phyloP scores from a whole-genome alignment of 306 rosid species.

The peach (Prunus persica) region DNA sequence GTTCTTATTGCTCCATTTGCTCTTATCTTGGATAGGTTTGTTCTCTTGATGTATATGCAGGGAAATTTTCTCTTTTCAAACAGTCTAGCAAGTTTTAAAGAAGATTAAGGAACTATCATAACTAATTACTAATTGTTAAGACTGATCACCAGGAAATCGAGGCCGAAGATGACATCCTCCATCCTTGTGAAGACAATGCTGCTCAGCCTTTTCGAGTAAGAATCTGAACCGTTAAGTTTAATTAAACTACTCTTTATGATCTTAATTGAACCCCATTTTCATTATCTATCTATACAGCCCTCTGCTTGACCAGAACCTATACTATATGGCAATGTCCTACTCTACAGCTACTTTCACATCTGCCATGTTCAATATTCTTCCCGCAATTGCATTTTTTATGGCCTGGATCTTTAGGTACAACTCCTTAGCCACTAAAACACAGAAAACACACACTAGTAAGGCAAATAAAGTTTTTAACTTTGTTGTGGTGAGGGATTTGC shows the following conservation, averaged over 20 bases:
- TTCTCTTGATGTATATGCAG: neutral
- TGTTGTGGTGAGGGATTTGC: neutral
- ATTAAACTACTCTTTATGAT: neutral
- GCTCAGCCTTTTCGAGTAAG: slow-evolving; percentile 37
- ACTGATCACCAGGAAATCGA: slow-evolving; percentile 4
- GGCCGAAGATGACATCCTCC: slow-evolving; percentile 20
- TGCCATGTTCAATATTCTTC: slow-evolving; percentile 38
- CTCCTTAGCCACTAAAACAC: neutral
- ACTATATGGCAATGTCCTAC: slow-evolving; percentile 18
- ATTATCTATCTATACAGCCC: slow-evolving; percentile 24
- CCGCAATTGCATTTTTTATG: slow-evolving; percentile 35
- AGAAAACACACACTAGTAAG: neutral
- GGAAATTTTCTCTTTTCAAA: neutral
- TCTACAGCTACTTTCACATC: slow-evolving; percentile 42
- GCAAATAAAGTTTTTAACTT: neutral
- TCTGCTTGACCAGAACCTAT: slow-evolving; percentile 31
- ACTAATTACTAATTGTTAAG: neutral
- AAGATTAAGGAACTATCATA: too few relatives aligned
- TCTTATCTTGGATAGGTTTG: slow-evolving; percentile 28
- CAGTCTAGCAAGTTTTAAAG: neutral
- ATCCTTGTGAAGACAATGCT: slow-evolving; percentile 14
- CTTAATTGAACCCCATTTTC: neutral
- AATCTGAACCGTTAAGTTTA: neutral
- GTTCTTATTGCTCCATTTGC: slow-evolving; percentile 36
- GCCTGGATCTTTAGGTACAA: slow-evolving; percentile 35